Conservation (phyloP, 1,139 yeast species). For the Chernovozyma aurita region DNA sequence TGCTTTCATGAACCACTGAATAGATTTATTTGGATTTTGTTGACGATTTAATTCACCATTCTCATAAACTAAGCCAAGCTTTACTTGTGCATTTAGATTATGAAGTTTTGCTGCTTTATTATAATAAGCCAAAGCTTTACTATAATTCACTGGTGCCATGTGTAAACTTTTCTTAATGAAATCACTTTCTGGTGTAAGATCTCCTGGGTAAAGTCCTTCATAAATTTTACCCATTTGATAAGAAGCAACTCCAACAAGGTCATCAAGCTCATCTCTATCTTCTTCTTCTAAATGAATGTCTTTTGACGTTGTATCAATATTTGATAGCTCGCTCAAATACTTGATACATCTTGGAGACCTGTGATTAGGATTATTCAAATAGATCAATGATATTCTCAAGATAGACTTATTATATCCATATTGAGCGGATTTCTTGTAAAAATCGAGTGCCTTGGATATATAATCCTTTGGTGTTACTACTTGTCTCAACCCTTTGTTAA, state of each 20-base stretch:
- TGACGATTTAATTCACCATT: conserved; percentile 71
- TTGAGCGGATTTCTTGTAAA: conserved; percentile 38
- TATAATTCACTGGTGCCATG: conserved; percentile 45
- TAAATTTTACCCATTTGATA: conserved; percentile 63
- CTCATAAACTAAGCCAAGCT: conserved; percentile 84
- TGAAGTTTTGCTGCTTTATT: conserved; percentile 73
- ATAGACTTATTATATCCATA: conserved; percentile 43
- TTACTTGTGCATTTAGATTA: conserved; percentile 79
- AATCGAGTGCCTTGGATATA: conserved; percentile 30
- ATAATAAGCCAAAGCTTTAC: conserved; percentile 65
- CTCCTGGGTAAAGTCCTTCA: conserved; percentile 60
- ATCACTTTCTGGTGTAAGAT: conserved; percentile 32
- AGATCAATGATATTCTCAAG: conserved; percentile 37
- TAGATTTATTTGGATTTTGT: conserved; percentile 66
- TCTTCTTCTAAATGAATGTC: conserved; percentile 31
- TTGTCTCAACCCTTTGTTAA: background rate
- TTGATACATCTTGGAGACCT: conserved; percentile 35
- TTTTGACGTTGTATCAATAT: conserved; percentile 30
- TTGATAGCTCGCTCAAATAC: conserved; percentile 35
- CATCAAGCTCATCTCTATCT: conserved; percentile 40
- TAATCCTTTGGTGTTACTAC: conserved; percentile 13
- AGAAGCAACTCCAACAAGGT: conserved; percentile 39
- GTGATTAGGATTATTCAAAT: conserved; percentile 30
- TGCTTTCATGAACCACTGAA: conserved; percentile 87
- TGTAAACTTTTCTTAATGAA: conserved; percentile 33